Conservation (phyloP, 2,329 filamentous ascomycete species). For the Cercospora nicotianae region DNA sequence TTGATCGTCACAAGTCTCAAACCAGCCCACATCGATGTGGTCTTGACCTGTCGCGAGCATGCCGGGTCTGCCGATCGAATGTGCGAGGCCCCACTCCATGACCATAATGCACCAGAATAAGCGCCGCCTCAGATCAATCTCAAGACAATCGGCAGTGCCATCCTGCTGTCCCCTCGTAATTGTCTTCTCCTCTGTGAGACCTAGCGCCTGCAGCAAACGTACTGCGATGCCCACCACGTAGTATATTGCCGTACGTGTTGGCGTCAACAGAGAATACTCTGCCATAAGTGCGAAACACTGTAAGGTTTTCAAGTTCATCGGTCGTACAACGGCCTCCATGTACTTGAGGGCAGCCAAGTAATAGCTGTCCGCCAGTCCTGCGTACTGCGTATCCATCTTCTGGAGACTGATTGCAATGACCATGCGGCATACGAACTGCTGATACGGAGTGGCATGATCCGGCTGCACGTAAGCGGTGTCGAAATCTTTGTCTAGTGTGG, state of each 20-base stretch:
- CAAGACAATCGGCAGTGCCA: slow-evolving; percentile 65
- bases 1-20: slow-evolving; percentile 76
- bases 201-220: slow-evolving; percentile 83
- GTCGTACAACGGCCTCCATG: slow-evolving; percentile 77
- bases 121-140: slow-evolving; percentile 85
- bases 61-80: slow-evolving; percentile 82
- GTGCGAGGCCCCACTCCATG: slow-evolving; percentile 85
- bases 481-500: slow-evolving; percentile 71
- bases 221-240: slow-evolving; percentile 88
- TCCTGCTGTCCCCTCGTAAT: slow-evolving; percentile 65
- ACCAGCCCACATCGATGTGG: slow-evolving; percentile 81
- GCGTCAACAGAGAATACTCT: slow-evolving; percentile 88
- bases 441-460: slow-evolving; percentile 57
- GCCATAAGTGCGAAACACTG: slow-evolving; percentile 87
- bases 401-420: slow-evolving; percentile 94
- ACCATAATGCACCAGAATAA: slow-evolving; percentile 84
- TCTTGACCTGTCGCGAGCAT: slow-evolving; percentile 81
- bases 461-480: slow-evolving; percentile 75
- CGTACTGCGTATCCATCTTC: slow-evolving; percentile 83
- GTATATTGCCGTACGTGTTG: slow-evolving; percentile 88
- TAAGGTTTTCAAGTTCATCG: slow-evolving; percentile 86
- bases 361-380: slow-evolving; percentile 92
- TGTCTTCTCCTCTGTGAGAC: slow-evolving; percentile 84
- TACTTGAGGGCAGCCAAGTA: slow-evolving; percentile 85
- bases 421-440: slow-evolving; percentile 86